phyloP scores from a whole-genome alignment of 768 basidiomycete genomes.

The Lyophyllum semitale region DNA sequence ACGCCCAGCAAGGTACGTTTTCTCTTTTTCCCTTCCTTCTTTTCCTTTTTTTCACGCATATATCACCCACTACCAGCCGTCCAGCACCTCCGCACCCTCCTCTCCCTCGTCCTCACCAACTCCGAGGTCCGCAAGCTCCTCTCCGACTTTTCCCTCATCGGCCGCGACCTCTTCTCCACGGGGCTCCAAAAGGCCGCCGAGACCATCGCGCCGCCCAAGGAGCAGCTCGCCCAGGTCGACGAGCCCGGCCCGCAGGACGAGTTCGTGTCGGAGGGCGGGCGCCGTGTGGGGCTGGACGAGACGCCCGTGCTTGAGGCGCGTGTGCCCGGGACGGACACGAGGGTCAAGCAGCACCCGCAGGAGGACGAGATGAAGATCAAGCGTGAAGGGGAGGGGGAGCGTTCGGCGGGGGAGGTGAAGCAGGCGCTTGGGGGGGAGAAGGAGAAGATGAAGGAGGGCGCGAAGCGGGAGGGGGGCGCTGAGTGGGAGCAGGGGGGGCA shows the following conservation, averaged over 20 bases:
- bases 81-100: slow-evolving; percentile 84
- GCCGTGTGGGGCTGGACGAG: slow-evolving; percentile 28
- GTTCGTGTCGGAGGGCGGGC: slow-evolving; percentile 55
- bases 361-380: no score
- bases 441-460: slow-evolving; percentile 11
- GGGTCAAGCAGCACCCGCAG: slow-evolving; percentile 47
- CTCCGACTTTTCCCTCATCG: slow-evolving; percentile 74
- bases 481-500: slow-evolving; percentile 8
- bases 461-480: not conserved
- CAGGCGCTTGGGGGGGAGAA: slow-evolving; percentile 21
- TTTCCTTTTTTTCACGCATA: slow-evolving; percentile 4
- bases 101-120: slow-evolving; percentile 88
- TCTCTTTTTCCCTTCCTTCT: not conserved
- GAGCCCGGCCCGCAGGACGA: slow-evolving; percentile 68
- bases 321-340: slow-evolving; percentile 32
- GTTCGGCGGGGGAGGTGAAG: slow-evolving; percentile 20
- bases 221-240: slow-evolving; percentile 65
- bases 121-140: slow-evolving; percentile 90
- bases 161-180: slow-evolving; percentile 81
- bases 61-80: slow-evolving; percentile 49
- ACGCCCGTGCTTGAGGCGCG: slow-evolving; percentile 34
- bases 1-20: slow-evolving; percentile 60
- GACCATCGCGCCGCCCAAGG: slow-evolving; percentile 63
- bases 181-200: slow-evolving; percentile 72
- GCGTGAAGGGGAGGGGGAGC: not conserved